Base-by-base conservation (phyloP, 805 yeast genomes). In the Torulaspora microellipsoides region DNA sequence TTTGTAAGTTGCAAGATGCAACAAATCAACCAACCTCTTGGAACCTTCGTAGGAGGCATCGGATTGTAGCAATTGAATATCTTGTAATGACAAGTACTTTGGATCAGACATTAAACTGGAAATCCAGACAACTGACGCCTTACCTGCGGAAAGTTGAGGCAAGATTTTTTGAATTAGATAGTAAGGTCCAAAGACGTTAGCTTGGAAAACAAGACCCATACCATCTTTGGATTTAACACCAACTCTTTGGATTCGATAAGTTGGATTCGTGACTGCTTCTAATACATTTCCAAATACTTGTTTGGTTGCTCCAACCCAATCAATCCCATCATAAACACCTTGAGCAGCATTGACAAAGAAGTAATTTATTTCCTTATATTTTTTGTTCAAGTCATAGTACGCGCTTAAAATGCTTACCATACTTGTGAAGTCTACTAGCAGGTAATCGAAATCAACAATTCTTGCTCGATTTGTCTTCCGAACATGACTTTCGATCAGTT, bases 121-220 rank as follows among this genome's bases (percentile, higher is more conserved):
- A 31, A 93, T 79, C 96, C 97, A 90, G 23, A 89, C 69, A 31
- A 89, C 70, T 43, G 76, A 75, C 0, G 93, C 89, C 3, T 83
- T 81, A 2, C 70, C 68, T 2, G 66, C 60, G 8, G 65, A 51
- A n/a, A 90, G 65, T 30, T 78, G 65, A 2, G 78, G 78, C 31
- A 71, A 62, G 15, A 91, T 66, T 49, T 77, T 80, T 53, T 84
- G 85, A 42, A 90, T 72, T 41, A 93, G 68, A 63, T 81, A 93
- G 68, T 85, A 90, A 2, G 98, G 98, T 0, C 95, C 96, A 67
- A 93, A 87, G n/a, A 91, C 96, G 60, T 93, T 93, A 4, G 93
- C 95, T 65, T 93, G 95, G 69, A 91, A 93, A 3, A 89, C 88
- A 27, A 85, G 68, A 1, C 98, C 97, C 71, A 91, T 54, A 0